Evolutionary conservation across 192 early-diverging fungal genomes (phyloP).

Genomic region (Coemansia sp.): DNA sequence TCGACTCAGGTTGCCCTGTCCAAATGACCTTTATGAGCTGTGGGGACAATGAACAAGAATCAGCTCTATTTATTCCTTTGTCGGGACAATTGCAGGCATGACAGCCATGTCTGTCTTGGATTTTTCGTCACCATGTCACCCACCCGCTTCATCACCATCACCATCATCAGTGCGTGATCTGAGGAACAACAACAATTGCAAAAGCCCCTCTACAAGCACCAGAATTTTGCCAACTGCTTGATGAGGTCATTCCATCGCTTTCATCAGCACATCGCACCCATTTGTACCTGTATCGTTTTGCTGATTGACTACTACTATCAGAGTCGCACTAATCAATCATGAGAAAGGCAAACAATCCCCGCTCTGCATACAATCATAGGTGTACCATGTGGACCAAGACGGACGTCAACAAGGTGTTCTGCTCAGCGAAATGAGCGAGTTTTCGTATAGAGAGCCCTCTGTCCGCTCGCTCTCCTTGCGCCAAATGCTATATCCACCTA

Average conservation of each 20-base stretch:
- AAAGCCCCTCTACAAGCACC: neutral
- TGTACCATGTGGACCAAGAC: conserved; percentile 73
- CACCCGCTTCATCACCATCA: neutral
- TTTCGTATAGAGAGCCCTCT: conserved; percentile 74
- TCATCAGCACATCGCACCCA: neutral
- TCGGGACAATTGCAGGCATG: too few species aligned
- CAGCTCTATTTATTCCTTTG: too few species aligned
- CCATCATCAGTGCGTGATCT: neutral
- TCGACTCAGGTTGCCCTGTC: neutral
- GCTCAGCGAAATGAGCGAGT: conserved; percentile 73
- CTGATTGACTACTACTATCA: neutral
- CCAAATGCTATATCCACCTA: conserved; percentile 51
- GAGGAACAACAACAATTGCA: conserved; percentile 1
- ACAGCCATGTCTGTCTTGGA: neutral
- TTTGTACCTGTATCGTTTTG: conserved; percentile 2
- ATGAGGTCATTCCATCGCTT: neutral
- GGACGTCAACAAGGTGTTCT: conserved; percentile 80
- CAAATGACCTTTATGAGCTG: neutral
- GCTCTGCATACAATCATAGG: conserved; percentile 15
- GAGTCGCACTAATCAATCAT: neutral
- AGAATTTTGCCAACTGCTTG: neutral
- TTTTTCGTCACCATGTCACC: neutral
- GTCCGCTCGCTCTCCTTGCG: conserved; percentile 46
- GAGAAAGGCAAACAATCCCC: neutral
- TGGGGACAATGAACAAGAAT: too few species aligned